Evolutionary conservation across 352 stramenopile genomes (phyloP), one percentile per base, ranked within the genome.

Genomic region (Peronosclerospora sorghi): DNA sequence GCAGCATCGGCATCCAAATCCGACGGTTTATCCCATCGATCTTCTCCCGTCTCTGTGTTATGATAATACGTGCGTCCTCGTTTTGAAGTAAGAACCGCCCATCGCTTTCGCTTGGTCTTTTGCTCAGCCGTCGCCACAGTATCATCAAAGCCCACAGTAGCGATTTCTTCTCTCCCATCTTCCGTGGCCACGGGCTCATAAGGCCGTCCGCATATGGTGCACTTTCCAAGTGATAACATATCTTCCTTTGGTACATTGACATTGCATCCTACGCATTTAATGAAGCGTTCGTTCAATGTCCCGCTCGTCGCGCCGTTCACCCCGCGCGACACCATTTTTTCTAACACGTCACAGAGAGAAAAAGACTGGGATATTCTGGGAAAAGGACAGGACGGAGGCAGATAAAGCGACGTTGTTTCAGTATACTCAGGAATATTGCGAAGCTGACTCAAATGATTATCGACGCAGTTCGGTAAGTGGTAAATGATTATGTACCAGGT

Each of bases 171-270:
- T 41, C 42, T 48, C 8, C 48, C 55, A 29, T 71, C 58, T 30
- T 29, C 49, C 5, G 39, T 52, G 14, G 41, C 46, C 35, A 52
- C 54, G 8, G 58, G 41, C 54, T 68, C 59, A 40, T 82, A 83
- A 40, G 36, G 28, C 8, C 55, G 62, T 0, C 55, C 52, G 32
- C 73, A 86, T 20, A 86, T 64, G 13, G 73, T 80, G 43, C 73
- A 86, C 41, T 70, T 59, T 20, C 73, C 66, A 40, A 80, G 32
- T 40, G 59, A 54, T 32, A 84, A 47, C 66, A 88, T 73, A 43
- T 86, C 73, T 24, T 86, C 67, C 62, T 86, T 86, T 3, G 76
- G 76, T 14, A 88, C 65, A 51, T 88, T 88, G n/a, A 88, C 73
- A 19, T 62, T 56, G 48, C 76, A 88, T 9, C 68, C 69, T 0